phyloP scores from a whole-genome alignment of 148 eudicot genomes.

The Fallopia convolvulus region DNA sequence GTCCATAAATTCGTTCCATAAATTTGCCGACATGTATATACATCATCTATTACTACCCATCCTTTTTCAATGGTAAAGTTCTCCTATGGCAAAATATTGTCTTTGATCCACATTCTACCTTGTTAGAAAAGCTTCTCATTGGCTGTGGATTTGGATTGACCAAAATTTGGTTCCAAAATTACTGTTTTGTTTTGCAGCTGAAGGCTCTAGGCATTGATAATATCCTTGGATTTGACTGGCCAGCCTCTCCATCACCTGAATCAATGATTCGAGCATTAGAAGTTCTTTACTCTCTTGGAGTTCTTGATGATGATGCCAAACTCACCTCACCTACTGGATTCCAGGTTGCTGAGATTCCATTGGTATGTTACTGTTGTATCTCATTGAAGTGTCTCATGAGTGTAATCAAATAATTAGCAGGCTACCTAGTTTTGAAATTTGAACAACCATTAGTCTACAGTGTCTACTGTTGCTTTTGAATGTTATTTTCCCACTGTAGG shows the following conservation, averaged over 20 bases:
- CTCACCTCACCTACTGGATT: constrained; percentile 95
- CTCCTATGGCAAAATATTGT: neutral
- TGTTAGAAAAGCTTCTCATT: neutral
- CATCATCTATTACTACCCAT: constrained; percentile 10
- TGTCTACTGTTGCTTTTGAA: neutral
- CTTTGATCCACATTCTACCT: neutral
- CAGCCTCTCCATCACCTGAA: constrained; percentile 93
- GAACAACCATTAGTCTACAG: neutral
- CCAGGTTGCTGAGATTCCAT: constrained; percentile 92
- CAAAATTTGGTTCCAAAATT: neutral
- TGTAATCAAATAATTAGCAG: neutral
- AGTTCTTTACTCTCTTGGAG: constrained; percentile 90
- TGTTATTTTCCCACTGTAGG: neutral
- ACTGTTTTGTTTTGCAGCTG: constrained; percentile 40
- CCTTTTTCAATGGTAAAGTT: neutral
- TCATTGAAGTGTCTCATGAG: neutral
- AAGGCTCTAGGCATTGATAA: constrained; percentile 97
- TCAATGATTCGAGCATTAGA: constrained; percentile 96
- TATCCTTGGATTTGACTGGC: constrained; percentile 96
- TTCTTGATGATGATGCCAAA: constrained; percentile 94
- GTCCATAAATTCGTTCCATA: neutral
- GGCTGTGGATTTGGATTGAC: neutral
- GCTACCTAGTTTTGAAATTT: neutral
- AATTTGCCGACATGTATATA: neutral
- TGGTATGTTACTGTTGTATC: constrained; percentile 39